Evolutionary conservation across 495 filamentous ascomycete genomes (phyloP).

Genomic region (Penicillium psychrofluorescens): DNA sequence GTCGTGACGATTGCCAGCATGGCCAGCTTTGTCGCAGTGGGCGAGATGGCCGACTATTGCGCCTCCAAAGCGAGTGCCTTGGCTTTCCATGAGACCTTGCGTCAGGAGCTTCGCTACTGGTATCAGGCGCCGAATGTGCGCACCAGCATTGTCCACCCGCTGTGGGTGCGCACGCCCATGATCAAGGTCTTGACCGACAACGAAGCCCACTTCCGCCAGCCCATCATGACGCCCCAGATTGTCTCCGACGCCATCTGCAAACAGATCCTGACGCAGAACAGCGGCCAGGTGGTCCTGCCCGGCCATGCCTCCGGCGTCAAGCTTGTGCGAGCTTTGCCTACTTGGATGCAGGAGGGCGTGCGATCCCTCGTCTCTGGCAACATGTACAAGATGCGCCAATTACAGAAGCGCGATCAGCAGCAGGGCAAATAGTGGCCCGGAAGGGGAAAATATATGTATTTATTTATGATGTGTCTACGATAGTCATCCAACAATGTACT

Average conservation of each 20-base stretch:
- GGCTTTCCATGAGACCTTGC: conserved; percentile 45
- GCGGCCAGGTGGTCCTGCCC: conserved; percentile 36
- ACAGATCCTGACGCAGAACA: conserved; percentile 34
- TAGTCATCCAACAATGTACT: no score
- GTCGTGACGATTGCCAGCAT: conserved; percentile 50
- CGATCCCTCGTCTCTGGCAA: conserved; percentile 19
- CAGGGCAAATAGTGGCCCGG: background rate
- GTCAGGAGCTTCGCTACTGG: conserved; percentile 35
- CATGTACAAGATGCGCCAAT: conserved; percentile 7
- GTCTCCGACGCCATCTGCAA: conserved; percentile 32
- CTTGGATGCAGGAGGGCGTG: conserved; percentile 34
- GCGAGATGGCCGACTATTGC: conserved; percentile 47
- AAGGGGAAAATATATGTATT: background rate
- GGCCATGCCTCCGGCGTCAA: conserved; percentile 11
- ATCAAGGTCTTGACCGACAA: conserved; percentile 33
- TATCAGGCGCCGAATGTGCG: conserved; percentile 37
- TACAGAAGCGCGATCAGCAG: background rate
- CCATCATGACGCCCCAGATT: conserved; percentile 28
- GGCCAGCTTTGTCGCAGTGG: conserved; percentile 43
- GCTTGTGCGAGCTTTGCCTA: conserved; percentile 29
- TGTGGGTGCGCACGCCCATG: conserved; percentile 41
- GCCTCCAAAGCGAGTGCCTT: conserved; percentile 50
- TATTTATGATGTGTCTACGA: no score
- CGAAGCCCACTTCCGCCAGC: conserved; percentile 28
- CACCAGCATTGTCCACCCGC: conserved; percentile 38